Conservation (phyloP, 73 alveolate species). For the Paramecium pentaurelia region DNA sequence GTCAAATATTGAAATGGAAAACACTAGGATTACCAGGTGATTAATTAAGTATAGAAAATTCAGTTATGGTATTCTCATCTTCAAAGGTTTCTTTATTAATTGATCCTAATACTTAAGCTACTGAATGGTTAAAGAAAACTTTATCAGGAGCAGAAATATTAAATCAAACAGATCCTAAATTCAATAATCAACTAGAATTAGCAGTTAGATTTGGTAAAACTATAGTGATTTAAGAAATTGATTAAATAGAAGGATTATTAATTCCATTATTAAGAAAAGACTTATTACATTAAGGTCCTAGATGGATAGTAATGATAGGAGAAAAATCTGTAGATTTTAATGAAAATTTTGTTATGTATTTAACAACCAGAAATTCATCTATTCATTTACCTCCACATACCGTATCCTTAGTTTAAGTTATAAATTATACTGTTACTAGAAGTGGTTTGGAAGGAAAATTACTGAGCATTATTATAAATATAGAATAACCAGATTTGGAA, state of each 20-base stretch:
- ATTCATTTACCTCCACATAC: constrained; percentile 97
- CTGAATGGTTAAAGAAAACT: constrained; percentile 96
- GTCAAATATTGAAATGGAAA: constrained; percentile 96
- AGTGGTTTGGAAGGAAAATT: constrained; percentile 99
- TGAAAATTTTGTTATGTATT: constrained; percentile 92
- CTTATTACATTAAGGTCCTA: constrained; percentile 97
- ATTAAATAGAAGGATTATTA: constrained; percentile 95
- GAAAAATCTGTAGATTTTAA: constrained; percentile 98
- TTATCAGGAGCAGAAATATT: constrained; percentile 69
- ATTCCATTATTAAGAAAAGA: constrained; percentile 98
- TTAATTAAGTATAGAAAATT: constrained; percentile 97
- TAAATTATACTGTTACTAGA: constrained; percentile 99
- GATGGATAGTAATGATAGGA: constrained; percentile 95
- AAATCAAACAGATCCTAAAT: constrained; percentile 92
- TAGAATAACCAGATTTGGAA: constrained; percentile 99
- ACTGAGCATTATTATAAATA: constrained; percentile 96
- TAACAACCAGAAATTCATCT: constrained; percentile 97
- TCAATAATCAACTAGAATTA: constrained; percentile 94
- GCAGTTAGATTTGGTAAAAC: constrained; percentile 98
- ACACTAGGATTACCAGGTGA: constrained; percentile 99
- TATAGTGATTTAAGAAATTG: constrained; percentile 95
- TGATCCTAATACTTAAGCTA: constrained; percentile 99
- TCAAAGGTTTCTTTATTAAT: constrained; percentile 93
- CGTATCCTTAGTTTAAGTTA: constrained; percentile 86
- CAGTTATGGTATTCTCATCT: constrained; percentile 94